These are phyloP conservation scores for Aspergillus coremiiformis DNA, from an alignment of 495 filamentous ascomycete species.

Conservation along the genomic window DNA sequence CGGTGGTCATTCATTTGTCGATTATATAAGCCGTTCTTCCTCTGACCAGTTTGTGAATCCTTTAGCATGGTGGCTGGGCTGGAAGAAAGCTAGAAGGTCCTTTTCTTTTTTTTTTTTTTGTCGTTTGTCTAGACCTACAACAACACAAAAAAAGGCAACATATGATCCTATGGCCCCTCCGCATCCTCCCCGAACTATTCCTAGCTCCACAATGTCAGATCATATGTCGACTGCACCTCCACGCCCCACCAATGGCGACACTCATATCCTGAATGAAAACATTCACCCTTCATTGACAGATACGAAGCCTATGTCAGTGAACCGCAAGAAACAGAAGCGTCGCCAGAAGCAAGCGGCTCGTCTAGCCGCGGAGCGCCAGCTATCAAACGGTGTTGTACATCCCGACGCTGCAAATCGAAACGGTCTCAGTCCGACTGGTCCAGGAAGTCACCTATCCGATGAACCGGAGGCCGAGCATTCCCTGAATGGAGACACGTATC, in stretches of 20 bases:
- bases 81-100: constrained; percentile 7
- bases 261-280: constrained; percentile 24
- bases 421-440: constrained; percentile 7
- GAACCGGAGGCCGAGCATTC: constrained; percentile 26
- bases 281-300: constrained; percentile 21
- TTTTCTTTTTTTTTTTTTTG: too few relatives aligned
- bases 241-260: constrained; percentile 29
- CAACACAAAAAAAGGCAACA: too few relatives aligned
- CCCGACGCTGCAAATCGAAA: constrained; percentile 18
- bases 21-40: not conserved
- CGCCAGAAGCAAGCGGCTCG: constrained; percentile 70
- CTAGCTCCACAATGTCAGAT: constrained; percentile 28
- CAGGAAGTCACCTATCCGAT: constrained; percentile 22
- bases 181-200: constrained; percentile 21
- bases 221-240: constrained; percentile 26
- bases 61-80: constrained; percentile 14
- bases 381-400: constrained; percentile 19
- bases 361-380: constrained; percentile 49
- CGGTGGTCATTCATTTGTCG: not conserved
- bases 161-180: constrained; percentile 13
- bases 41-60: constrained; percentile 3
- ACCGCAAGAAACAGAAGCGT: constrained; percentile 89
- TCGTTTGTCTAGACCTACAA: not conserved
- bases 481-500: constrained; percentile 13
- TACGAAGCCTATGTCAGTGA: constrained; percentile 48